phyloP scores from a whole-genome alignment of 805 yeast species.

The Yarrowia deformans region DNA sequence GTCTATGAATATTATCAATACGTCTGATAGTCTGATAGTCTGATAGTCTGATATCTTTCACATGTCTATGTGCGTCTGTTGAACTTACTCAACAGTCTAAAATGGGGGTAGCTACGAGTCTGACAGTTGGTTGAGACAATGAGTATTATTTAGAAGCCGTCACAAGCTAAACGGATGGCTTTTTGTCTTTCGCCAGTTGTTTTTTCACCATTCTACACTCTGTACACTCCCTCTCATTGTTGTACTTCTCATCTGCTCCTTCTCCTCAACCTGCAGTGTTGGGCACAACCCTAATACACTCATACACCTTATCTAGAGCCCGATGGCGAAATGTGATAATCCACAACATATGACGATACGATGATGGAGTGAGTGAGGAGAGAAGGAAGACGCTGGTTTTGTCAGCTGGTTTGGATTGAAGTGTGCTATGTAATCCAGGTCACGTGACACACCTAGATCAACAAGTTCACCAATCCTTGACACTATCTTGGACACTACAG shows the following conservation, averaged over 20 bases:
- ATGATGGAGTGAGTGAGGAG: slow-evolving; percentile 32
- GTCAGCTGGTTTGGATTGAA: no score
- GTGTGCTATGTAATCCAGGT: no score
- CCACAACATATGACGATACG: slow-evolving; percentile 16
- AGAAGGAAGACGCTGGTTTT: not conserved
- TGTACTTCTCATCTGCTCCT: not conserved
- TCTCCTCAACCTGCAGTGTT: slow-evolving; percentile 14
- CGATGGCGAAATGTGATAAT: not conserved
- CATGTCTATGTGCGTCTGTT: slow-evolving; percentile 16
- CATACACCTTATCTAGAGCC: slow-evolving; percentile 14
- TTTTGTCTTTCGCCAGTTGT: no score
- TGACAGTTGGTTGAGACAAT: no score
- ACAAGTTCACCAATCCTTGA: no score
- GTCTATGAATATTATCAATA: no score
- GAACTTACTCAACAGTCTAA: slow-evolving; percentile 14
- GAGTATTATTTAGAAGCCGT: no score
- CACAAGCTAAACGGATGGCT: no score
- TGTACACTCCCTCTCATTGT: not conserved
- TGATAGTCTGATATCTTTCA: no score
- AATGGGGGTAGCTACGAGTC: not conserved
- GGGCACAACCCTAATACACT: slow-evolving; percentile 29
- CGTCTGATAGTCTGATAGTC: no score
- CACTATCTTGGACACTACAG: no score
- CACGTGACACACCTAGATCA: no score
- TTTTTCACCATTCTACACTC: not conserved